Evolutionary conservation across 179 eudicot genomes (phyloP), one percentile per base, ranked within the genome.

Genomic region (Drosera spatulata): DNA sequence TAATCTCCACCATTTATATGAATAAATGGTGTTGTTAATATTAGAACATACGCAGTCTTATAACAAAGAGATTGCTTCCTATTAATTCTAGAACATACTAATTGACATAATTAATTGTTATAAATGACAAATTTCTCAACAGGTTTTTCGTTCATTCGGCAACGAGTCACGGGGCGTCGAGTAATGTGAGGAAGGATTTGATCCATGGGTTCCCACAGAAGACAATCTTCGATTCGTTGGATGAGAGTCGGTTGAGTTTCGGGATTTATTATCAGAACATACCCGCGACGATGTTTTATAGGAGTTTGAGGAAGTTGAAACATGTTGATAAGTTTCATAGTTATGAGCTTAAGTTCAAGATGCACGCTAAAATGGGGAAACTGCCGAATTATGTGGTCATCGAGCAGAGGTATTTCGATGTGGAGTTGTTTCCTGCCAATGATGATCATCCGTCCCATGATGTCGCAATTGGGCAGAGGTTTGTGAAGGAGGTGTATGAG

Each of bases 391-490:
- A 93, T 63, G 93, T 59, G 53, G 99, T 93, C 64, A 55, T 93
- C 40, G 99, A 93, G 70, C 99, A 93, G 64, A 67, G 97, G 59
- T 93, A 93, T 39, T 93, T 88, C 56, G 99, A 93, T 62, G 74
- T 79, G 10, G 52, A 66, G 2, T 2, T 84, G 41, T 72, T 76
- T 14, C 99, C 99, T 6, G 99, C 96, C 0, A 93, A 93, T 45
- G 99, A 93, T 53, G 99, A 93, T 71, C 99, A 93, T 62, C 99
- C 99, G 10, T 89, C 99, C 1, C 99, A 93, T 47, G 99, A 93
- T 50, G 95, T 93, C 66, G 95, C 95, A 12, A 53, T 71, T 8
- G 99, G 99, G 53, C 99, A 93, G 75, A 77, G 54, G 73, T 89
- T 93, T 65, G 99, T 93, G 63, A 93, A 93, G 87, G 99, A 93